Evolutionary conservation across 768 basidiomycete species (phyloP), one percentile per base, ranked within the genome.

Genomic region (Tulasnella sp.): DNA sequence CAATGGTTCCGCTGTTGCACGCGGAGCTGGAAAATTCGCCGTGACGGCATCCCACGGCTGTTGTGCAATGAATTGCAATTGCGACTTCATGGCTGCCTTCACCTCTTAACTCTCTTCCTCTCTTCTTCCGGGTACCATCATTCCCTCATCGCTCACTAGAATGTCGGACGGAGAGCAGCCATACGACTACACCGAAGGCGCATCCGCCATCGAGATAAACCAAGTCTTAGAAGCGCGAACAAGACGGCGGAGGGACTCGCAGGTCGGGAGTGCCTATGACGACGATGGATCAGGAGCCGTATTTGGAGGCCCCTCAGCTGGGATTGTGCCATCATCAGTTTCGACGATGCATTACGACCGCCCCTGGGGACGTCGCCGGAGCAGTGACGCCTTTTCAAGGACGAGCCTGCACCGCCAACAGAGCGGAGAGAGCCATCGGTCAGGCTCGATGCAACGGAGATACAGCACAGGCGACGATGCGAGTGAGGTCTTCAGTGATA

Each of bases 131-230:
- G 42, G n/a, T 58, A 58, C 11, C 29, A 58, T n/a, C 11, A 9
- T 58, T 45, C 42, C 15, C 12, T 0, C 54, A 58, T n/a, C n/a
- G 22, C 8, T 29, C 11, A 58, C 69, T 9, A 58, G 25, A n/a
- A 76, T 76, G 74, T 76, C 74, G 22, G 74, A 76, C 52, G 67
- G 40, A 39, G 67, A 68, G 29, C 25, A 42, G 12, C 36, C 64
- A 29, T 79, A 76, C 71, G 94, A 96, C 84, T 96, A 96, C 82
- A 94, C 94, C 1, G 94, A 96, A 79, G 93, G 93, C 52, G 94
- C 94, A 40, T 91, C 92, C 14, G 85, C 89, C 8, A 84, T 89
- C 38, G 94, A 94, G 77, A 93, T 96, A 64, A 83, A 88, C 76
- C 82, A 85, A 78, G 93, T 87, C 22, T 79, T 91, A n/a, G 83